Evolutionary conservation across 306 rosid genomes (phyloP).

Genomic region (Prunus mongolica): DNA sequence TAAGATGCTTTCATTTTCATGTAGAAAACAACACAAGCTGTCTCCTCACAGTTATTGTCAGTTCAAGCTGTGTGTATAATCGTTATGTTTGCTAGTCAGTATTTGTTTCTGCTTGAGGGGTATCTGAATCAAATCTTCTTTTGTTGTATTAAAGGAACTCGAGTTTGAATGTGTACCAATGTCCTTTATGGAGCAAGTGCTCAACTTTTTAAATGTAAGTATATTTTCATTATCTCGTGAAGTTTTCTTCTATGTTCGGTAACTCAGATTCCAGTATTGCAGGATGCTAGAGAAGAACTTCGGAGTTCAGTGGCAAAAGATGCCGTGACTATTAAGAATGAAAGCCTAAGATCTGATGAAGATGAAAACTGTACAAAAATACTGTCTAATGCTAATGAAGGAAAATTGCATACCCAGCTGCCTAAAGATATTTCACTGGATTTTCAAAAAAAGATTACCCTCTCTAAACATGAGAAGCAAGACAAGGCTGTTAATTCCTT

Average conservation of each 20-base stretch:
- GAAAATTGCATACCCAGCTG: constrained; percentile 14
- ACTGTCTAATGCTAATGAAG: constrained; percentile 34
- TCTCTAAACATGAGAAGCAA: constrained; percentile 57
- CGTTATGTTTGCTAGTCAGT: not conserved
- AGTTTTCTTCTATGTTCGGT: constrained; percentile 15
- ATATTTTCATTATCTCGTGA: constrained; percentile 17
- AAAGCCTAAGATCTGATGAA: constrained; percentile 56
- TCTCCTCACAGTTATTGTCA: not conserved
- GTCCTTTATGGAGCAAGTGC: constrained; percentile 83
- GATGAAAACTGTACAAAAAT: constrained; percentile 28
- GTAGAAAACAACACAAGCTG: not conserved
- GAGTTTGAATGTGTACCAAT: constrained; percentile 89
- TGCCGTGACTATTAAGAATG: constrained; percentile 65
- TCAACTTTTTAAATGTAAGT: constrained; percentile 79
- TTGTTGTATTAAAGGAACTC: constrained; percentile 47
- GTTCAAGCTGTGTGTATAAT: not conserved
- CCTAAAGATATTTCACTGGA: constrained; percentile 54
- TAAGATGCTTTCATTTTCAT: not conserved
- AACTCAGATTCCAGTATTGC: constrained; percentile 10
- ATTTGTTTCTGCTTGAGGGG: not conserved
- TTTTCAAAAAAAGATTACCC: constrained; percentile 90
- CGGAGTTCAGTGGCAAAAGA: constrained; percentile 88
- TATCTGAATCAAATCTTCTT: constrained; percentile 23
- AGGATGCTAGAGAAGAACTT: constrained; percentile 89
- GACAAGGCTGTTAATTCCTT: constrained; percentile 29